Evolutionary conservation across 345 rosid genomes (phyloP), one percentile per base, ranked within the genome.

Genomic region (Luvunga scandens): DNA sequence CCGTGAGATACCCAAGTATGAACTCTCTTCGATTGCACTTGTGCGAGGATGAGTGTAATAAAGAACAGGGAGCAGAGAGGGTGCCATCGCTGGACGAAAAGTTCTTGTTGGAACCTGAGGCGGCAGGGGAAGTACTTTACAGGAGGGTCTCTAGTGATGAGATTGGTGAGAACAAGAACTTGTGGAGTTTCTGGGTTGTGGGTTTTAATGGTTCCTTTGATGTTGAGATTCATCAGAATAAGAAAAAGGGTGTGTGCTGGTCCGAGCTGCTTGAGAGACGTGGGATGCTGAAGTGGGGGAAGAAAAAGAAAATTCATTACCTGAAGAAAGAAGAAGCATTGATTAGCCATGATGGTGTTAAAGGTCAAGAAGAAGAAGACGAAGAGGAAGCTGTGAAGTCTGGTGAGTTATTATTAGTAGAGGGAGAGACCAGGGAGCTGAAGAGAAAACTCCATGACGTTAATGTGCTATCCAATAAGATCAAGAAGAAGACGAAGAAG

Each of bases 21-120:
- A 71, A 64, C 75, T 89, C 98, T 50, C 86, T 96, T 61, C 74
- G 82, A 14, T 79, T 82, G 21, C 85, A 90, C 85, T 89, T 94
- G 84, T 81, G 75, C 55, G 81, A 72, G 39, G 79, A 65, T n/a
- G 83, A 61, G 65, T 69, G 75, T 69, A 13, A 16, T 3, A 70
- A 50, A 70, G 61, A 27, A 28, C 16, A 18, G 75, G 87, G 81
- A 50, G 69, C 7, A 22, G 79, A 81, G 85, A 81, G 80, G 83
- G 77, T 91, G 69, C 99, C 99, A 7, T 62, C 88, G 19, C 77
- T 97, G 38, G 99, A 93, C 72, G 93, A 91, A 82, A 89, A 86
- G 79, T 92, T 75, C 63, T 82, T 81, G 69, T 61, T 94, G 80
- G 83, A 82, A 34, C 79, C 87, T 21, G 93, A 87, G 61, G 77